phyloP scores from a whole-genome alignment of 1,139 yeast genomes.

The Suzukiozyma palmioleophila region DNA sequence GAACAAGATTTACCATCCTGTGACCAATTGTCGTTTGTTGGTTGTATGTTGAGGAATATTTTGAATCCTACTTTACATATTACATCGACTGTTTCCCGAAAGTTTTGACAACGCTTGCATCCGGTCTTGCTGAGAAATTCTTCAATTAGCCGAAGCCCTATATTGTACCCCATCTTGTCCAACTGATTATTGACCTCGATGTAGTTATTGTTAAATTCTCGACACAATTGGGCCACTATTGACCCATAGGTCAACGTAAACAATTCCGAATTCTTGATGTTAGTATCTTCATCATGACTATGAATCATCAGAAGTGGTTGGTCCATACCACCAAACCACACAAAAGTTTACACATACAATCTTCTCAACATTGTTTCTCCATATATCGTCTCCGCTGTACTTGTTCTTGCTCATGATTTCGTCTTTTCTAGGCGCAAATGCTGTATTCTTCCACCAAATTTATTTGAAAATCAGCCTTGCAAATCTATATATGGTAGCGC shows the following conservation, averaged over 20 bases:
- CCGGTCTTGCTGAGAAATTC: slow-evolving; percentile 89
- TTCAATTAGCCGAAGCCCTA: slow-evolving; percentile 86
- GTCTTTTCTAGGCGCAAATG: background rate
- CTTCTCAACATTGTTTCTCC: slow-evolving; percentile 88
- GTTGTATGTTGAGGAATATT: slow-evolving; percentile 78
- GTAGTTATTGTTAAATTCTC: slow-evolving; percentile 76
- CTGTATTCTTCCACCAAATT: background rate
- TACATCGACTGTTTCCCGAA: slow-evolving; percentile 85
- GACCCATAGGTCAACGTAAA: slow-evolving; percentile 93
- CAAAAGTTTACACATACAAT: slow-evolving; percentile 46
- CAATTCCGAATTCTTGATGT: slow-evolving; percentile 69
- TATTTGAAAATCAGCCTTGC: background rate
- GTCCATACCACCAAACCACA: background rate
- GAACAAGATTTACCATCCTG: slow-evolving; percentile 71
- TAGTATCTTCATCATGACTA: slow-evolving; percentile 8
- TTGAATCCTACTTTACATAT: slow-evolving; percentile 86
- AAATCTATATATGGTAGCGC: background rate
- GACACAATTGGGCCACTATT: slow-evolving; percentile 87
- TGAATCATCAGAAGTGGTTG: background rate
- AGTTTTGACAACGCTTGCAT: slow-evolving; percentile 71
- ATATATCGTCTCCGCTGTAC: slow-evolving; percentile 71
- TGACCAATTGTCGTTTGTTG: slow-evolving; percentile 74
- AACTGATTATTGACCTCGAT: slow-evolving; percentile 75
- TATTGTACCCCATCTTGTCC: slow-evolving; percentile 92
- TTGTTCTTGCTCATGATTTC: slow-evolving; percentile 5